Base-by-base conservation (phyloP, 2,329 filamentous ascomycete species). In the Talaromyces sp. region DNA sequence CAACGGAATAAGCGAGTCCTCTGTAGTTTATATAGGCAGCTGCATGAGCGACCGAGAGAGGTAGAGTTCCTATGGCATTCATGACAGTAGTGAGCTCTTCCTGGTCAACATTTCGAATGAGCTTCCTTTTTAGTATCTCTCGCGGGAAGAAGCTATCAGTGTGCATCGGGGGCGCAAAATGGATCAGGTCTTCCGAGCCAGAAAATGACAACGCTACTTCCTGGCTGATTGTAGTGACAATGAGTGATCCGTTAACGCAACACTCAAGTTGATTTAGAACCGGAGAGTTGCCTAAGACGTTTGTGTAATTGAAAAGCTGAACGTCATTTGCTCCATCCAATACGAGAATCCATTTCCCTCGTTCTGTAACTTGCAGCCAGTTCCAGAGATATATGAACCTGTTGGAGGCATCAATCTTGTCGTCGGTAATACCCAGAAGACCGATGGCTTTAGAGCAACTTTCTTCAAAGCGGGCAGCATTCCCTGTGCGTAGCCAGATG, bases 11-110 rank as follows among this genome's bases (percentile, higher is more conserved):
- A 20, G 10, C 22, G 5, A 16, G 9, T 8, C 35, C 37, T 16
- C 36, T n/a, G 3, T 49, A 20, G 17, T 32, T 49, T 6, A 49
- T 20, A 32, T 49, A 49, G 20, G 47, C 35, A 8, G 37, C 47
- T n/a, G 47, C 47, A 4, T 41, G 24, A 14, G 33, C 24, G n/a
- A 49, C 41, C 1, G 35, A 36, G 1, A 49, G 17, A 17, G 36
- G 47, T 16, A 49, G n/a, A 16, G 17, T 20, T 7, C 20, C 24
- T 3, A 49, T 14, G 6, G 20, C 19, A n/a, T 22, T 19, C n/a
- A 41, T 19, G 24, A 27, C 24, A 5, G 24, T 27, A 9, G 4
- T 4, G 24, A 27, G 24, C 9, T 27, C 24, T 27, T 9, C 9
- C 5, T 27, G 5, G 9, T 27, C 24, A 27, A 27, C 5, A 5